A percentile compares a stretch with the other conserved stretches of the same genome.
Evolutionary conservation across 306 rosid genomes (phyloP).

Genomic region (Elaeagnus macrophylla): DNA sequence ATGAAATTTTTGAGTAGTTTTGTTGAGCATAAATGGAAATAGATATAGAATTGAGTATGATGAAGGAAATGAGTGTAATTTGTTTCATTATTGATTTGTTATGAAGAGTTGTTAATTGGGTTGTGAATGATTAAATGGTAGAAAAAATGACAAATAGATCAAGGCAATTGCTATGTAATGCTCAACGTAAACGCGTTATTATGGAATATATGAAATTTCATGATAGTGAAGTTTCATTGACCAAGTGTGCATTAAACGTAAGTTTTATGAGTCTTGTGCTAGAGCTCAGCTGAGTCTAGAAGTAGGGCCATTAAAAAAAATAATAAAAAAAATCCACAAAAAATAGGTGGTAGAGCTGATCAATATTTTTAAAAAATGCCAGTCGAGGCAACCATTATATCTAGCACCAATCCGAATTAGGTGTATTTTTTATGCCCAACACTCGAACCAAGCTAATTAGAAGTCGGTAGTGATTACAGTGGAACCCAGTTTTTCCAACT

Average conservation of each 20-base stretch:
- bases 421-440: too few species aligned
- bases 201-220: background rate
- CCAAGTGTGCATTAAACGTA: background rate
- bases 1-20: conserved; percentile 30
- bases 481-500: too few species aligned
- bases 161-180: background rate
- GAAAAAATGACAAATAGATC: background rate
- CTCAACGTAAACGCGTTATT: conserved; percentile 9
- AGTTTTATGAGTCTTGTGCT: too few species aligned
- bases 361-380: too few species aligned
- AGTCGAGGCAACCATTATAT: too few species aligned
- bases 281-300: too few species aligned
- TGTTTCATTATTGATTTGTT: conserved; percentile 5
- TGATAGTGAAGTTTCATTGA: background rate
- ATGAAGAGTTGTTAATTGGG: background rate
- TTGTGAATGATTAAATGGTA: background rate
- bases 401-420: too few species aligned
- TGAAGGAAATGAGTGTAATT: background rate
- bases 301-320: too few species aligned
- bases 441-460: too few species aligned
- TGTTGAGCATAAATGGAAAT: conserved; percentile 24
- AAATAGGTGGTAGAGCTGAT: too few species aligned
- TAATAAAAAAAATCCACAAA: too few species aligned
- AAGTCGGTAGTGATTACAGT: too few species aligned
- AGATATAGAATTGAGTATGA: background rate